phyloP scores from a whole-genome alignment of 345 rosid species.

The Kernera saxatilis region DNA sequence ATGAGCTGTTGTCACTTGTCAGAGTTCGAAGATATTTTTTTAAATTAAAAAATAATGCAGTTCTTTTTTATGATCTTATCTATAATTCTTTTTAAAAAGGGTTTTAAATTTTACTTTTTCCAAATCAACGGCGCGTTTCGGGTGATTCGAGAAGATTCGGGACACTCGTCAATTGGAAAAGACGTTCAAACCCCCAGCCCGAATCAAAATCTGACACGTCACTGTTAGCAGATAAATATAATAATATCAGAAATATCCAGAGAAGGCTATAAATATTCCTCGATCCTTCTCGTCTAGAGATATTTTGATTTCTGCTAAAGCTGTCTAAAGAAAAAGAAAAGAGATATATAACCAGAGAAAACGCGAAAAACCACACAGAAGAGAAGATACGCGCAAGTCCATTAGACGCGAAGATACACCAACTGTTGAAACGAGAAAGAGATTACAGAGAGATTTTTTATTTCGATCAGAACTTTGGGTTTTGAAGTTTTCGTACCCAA shows the following conservation, averaged over 20 bases:
- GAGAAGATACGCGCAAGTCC: not conserved
- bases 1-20: not conserved
- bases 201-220: slow-evolving; percentile 12
- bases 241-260: slow-evolving; percentile 13
- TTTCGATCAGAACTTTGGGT: not conserved
- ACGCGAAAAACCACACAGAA: not conserved
- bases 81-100: not conserved
- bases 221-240: not conserved
- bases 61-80: slow-evolving; percentile 9
- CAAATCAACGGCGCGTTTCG: slow-evolving; percentile 8
- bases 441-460: not conserved
- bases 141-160: slow-evolving; percentile 22
- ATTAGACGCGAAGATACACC: not conserved
- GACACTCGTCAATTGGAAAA: slow-evolving; percentile 14
- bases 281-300: not conserved
- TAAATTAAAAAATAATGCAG: not conserved
- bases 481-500: not conserved
- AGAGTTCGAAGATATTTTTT: not conserved
- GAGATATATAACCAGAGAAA: not conserved
- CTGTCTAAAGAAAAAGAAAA: not conserved
- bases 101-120: not conserved
- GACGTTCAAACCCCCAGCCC: not conserved
- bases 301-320: not conserved
- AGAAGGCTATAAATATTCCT: slow-evolving; percentile 24
- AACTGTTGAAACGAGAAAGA: not conserved